Conservation (phyloP, 768 basidiomycete genomes). For the Suillus hirtellus region DNA sequence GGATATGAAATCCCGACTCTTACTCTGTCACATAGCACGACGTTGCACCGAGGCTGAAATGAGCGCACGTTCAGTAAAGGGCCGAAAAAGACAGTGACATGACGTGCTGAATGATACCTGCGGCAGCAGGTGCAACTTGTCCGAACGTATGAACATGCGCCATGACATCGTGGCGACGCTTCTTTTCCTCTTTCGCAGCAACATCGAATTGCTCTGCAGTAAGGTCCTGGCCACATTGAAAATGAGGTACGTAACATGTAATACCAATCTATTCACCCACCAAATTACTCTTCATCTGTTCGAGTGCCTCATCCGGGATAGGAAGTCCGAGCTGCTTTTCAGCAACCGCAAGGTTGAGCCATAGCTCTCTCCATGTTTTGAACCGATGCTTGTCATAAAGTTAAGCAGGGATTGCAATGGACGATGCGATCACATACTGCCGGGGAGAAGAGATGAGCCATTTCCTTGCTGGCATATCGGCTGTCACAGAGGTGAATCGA, state of each 20-base stretch:
- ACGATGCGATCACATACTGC: conserved; percentile 52
- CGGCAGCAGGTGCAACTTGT: conserved; percentile 87
- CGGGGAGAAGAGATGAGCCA: conserved; percentile 96
- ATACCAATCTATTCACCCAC: conserved; percentile 39
- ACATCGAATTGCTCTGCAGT: conserved; percentile 89
- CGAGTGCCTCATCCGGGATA: conserved; percentile 87
- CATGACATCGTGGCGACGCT: conserved; percentile 98
- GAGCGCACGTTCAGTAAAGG: conserved; percentile 15
- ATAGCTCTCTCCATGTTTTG: conserved; percentile 91
- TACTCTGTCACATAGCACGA: conserved; percentile 99
- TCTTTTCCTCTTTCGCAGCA: conserved; percentile 95
- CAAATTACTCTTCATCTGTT: conserved; percentile 92
- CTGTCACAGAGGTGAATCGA: conserved; percentile 40
- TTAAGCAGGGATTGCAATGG: conserved; percentile 1
- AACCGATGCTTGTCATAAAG: conserved; percentile 73
- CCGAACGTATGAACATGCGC: conserved; percentile 99
- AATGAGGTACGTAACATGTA: conserved; percentile 11
- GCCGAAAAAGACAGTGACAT: conserved; percentile 13
- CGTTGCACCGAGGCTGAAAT: conserved; percentile 82
- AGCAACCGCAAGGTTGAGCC: conserved; percentile 95
- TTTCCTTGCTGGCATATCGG: conserved; percentile 99
- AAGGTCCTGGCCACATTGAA: conserved; percentile 53
- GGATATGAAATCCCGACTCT: conserved; percentile 30
- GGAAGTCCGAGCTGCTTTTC: conserved; percentile 94
- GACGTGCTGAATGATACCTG: conserved; percentile 90